Evolutionary conservation across 805 yeast genomes (phyloP).

Genomic region (Cyberlindnera saturnus): DNA sequence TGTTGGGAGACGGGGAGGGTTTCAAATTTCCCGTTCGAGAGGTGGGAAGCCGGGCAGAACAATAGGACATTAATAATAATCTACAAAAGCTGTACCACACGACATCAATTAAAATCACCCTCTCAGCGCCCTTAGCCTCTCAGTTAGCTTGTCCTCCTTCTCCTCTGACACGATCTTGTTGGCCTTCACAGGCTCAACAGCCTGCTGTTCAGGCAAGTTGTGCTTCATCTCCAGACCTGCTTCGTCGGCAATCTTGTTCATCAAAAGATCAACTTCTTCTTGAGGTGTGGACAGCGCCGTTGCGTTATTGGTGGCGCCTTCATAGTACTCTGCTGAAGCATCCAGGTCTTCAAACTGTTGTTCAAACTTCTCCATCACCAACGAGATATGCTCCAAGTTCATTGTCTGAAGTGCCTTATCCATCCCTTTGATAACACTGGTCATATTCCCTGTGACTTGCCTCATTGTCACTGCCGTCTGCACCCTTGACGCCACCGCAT

Average conservation of each 20-base stretch:
- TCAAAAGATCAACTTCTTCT: constrained; percentile 85
- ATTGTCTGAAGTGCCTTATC: constrained; percentile 91
- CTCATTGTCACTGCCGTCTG: constrained; percentile 99
- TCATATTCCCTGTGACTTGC: constrained; percentile 89
- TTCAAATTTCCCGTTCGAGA: too few relatives aligned
- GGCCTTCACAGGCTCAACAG: constrained; percentile 50
- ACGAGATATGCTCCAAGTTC: constrained; percentile 88
- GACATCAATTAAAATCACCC: neutral
- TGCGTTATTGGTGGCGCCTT: constrained; percentile 80
- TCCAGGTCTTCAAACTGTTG: constrained; percentile 94
- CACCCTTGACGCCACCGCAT: constrained; percentile 92
- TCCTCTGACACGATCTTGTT: constrained; percentile 46
- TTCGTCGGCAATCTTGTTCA: constrained; percentile 93
- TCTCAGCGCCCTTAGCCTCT: constrained; percentile 82
- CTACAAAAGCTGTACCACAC: too few relatives aligned
- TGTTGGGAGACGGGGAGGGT: too few relatives aligned
- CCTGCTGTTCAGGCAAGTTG: constrained; percentile 45
- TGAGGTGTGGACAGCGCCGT: constrained; percentile 90
- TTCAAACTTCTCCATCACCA: constrained; percentile 97
- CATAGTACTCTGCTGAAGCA: constrained; percentile 89
- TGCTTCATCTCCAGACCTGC: constrained; percentile 93
- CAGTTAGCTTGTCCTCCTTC: constrained; percentile 82
- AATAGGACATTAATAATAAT: too few relatives aligned
- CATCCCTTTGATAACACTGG: constrained; percentile 90
- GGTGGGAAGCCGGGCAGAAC: too few relatives aligned